Base-by-base conservation (phyloP, 208 protist genomes). In the Willaertia magna region DNA sequence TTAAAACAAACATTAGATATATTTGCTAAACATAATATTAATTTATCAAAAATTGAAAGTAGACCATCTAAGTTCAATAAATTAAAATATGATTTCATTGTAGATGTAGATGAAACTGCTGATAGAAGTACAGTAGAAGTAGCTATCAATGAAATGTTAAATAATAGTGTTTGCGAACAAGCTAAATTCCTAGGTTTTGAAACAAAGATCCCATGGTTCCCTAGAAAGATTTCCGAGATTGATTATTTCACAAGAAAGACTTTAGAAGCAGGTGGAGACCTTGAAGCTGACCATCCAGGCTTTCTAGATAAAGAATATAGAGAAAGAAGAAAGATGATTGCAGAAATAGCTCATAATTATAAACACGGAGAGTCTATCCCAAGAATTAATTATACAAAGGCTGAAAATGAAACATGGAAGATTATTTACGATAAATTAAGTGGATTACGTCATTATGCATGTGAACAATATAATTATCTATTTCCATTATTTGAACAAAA, bases 251-350 rank as follows among this genome's bases (percentile, higher is more conserved):
- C 9, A 67, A 55, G 39, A n/a, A 14, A 84, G 74, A 59, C n/a
- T 48, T n/a, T 90, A 47, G 93, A 95, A 85, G 90, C 94, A 26
- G 94, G 95, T 49, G 86, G 89, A 40, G 97, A 98, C 59, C 92
- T 97, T 2, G 85, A 93, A 44, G 89, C 93, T 75, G 95, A 97
- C 44, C 96, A 98, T 88, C 97, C 96, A 4, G 97, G 96, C 83
- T 98, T 98, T 86, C 7, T 34, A 34, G 55, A 67, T 34, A 4
- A 91, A 94, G 93, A 88, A n/a, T 98, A 98, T 90, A 90, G 94
- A 47, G 90, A 92, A 48, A 92, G 96, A 52, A 92, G 96, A 67
- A 89, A 88, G n/a, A 86, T 91, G 55, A 94, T 97, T 86, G 92
- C 91, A 20, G 47, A 86, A 14, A 86, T 88, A 51, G 94, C 95